A percentile compares a stretch with the other conserved stretches of the same genome.
Evolutionary conservation across 2,329 filamentous ascomycete genomes (phyloP).

Genomic region (Rhexocercosporidium sp.): DNA sequence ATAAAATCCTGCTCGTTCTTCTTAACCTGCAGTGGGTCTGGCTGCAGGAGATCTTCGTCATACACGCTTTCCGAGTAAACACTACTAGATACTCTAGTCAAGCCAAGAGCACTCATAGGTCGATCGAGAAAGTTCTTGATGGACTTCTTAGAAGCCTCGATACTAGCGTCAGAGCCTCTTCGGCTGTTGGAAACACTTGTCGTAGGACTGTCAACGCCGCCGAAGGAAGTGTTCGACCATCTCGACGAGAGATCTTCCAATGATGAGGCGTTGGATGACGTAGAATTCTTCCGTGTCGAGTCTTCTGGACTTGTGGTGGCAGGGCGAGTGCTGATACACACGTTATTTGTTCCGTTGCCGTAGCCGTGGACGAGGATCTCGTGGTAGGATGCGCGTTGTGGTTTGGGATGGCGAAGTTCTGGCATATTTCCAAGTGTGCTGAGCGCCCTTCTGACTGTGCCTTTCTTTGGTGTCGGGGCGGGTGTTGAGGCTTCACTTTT

Average conservation of each 20-base stretch:
- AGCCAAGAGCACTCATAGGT: slow-evolving; percentile 20
- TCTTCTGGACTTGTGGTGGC: slow-evolving; percentile 8
- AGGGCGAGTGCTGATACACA: slow-evolving; percentile 18
- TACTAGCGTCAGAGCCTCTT: slow-evolving; percentile 21
- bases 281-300: slow-evolving; percentile 21
- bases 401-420: slow-evolving; percentile 36
- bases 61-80: slow-evolving; percentile 28
- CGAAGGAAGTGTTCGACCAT: slow-evolving; percentile 33
- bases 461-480: slow-evolving; percentile 32
- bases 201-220: slow-evolving; percentile 22
- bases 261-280: slow-evolving; percentile 24
- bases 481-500: slow-evolving; percentile 19
- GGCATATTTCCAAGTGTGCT: slow-evolving; percentile 36
- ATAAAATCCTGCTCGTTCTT: slow-evolving; percentile 24
- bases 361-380: slow-evolving; percentile 61
- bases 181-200: slow-evolving; percentile 24
- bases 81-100: slow-evolving; percentile 25
- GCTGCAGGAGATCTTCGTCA: slow-evolving; percentile 21
- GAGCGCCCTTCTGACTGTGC: slow-evolving; percentile 40
- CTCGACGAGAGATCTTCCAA: slow-evolving; percentile 28
- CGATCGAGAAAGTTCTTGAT: slow-evolving; percentile 30
- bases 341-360: slow-evolving; percentile 56
- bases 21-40: slow-evolving; percentile 25
- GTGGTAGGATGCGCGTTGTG: slow-evolving; percentile 45
- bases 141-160: slow-evolving; percentile 23